phyloP scores from a whole-genome alignment of 108 stramenopile genomes.

The Cyclotella kingstonii region DNA sequence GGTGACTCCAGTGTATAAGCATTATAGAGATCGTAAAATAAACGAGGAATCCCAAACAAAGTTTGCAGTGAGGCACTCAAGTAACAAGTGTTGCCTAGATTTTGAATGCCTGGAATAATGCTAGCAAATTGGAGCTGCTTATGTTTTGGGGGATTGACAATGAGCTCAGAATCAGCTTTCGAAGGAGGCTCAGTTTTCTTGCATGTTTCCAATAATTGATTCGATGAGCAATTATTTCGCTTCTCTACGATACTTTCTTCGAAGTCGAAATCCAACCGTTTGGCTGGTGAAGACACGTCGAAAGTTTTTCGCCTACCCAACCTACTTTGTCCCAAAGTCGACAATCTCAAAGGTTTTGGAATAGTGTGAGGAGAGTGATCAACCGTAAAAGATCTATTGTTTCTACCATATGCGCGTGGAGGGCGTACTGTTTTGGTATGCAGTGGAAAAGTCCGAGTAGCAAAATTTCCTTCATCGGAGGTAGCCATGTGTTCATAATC shows the following conservation, averaged over 20 bases:
- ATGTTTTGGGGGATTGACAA: background rate
- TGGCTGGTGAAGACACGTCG: constrained; percentile 1
- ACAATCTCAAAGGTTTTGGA: background rate
- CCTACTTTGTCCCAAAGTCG: background rate
- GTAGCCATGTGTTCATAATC: no score
- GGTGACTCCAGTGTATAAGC: constrained; percentile 1
- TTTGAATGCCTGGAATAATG: constrained; percentile 48
- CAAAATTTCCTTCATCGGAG: no score
- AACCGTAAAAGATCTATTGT: no score
- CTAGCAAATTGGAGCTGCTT: no score
- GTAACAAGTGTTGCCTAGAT: constrained; percentile 87
- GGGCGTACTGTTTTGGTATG: no score
- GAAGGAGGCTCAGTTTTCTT: background rate
- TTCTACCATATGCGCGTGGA: no score
- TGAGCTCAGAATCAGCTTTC: background rate
- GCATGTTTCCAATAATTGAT: background rate
- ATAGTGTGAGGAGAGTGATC: no score
- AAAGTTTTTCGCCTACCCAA: background rate
- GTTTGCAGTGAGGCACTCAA: constrained; percentile 77
- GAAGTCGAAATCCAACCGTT: constrained; percentile 23
- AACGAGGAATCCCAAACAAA: constrained; percentile 50
- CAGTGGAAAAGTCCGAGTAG: no score
- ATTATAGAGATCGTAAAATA: constrained; percentile 33
- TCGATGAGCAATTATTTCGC: background rate
- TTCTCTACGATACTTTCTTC: constrained; percentile 15